These are phyloP conservation scores for Xylaria hypoxylon DNA, from an alignment of 2,329 filamentous ascomycete genomes.

Conservation along the genomic window DNA sequence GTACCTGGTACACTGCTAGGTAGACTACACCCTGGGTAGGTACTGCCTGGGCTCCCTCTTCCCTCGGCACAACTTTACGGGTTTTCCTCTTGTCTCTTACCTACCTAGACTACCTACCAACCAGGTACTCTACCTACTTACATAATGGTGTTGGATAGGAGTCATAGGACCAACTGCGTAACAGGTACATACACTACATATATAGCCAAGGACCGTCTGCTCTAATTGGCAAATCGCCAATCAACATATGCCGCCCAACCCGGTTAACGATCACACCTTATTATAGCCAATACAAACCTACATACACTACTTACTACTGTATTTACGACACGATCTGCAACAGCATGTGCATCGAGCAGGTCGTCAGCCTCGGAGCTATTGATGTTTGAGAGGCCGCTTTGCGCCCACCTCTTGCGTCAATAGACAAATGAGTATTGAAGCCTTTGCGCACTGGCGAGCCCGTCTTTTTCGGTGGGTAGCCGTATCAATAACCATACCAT, in stretches of 20 bases:
- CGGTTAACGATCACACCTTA: conserved; percentile 28
- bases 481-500: not conserved
- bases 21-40: too few species aligned
- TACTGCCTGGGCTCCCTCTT: too few species aligned
- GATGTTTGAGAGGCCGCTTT: conserved; percentile 23
- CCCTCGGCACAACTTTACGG: too few species aligned
- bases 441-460: conserved; percentile 3
- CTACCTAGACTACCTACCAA: too few species aligned
- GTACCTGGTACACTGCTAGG: too few species aligned
- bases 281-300: conserved; percentile 19
- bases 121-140: not conserved
- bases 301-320: too few species aligned
- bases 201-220: conserved; percentile 12
- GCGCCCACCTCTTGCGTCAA: conserved; percentile 17
- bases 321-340: conserved; percentile 32
- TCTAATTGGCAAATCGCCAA: not conserved
- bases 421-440: conserved; percentile 14
- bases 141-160: too few species aligned
- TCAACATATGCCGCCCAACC: conserved; percentile 17
- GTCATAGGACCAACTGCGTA: not conserved
- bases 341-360: conserved; percentile 2
- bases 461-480: not conserved
- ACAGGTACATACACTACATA: too few species aligned
- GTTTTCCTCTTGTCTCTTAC: too few species aligned
- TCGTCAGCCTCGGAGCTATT: conserved; percentile 21